Percentiles rank a stretch among this genome's conserved stretches.
Conservation (phyloP, 352 stramenopile species). For the Pythium plurisporium region DNA sequence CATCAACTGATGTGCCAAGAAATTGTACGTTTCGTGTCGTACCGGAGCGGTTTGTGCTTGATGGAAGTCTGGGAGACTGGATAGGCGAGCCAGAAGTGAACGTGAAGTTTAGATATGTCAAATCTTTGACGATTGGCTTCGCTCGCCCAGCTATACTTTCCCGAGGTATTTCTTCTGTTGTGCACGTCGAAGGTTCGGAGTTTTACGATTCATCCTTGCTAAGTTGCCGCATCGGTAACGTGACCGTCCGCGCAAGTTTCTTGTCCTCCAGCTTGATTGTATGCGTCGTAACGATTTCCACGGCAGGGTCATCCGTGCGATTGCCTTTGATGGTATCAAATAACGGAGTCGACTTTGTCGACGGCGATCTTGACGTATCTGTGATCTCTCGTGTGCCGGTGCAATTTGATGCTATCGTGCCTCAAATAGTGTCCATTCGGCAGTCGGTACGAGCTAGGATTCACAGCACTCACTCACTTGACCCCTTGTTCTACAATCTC, state of each 20-base stretch:
- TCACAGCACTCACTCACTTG: not conserved
- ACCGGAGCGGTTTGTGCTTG: not conserved
- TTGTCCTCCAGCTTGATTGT: conserved; percentile 3
- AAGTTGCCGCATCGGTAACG: conserved; percentile 28
- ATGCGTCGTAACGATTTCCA: not conserved
- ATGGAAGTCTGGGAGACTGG: not conserved
- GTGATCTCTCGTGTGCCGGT: not conserved
- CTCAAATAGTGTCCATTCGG: not conserved
- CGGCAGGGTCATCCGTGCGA: conserved; percentile 24
- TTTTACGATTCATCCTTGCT: conserved; percentile 45
- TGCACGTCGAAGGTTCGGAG: conserved; percentile 25
- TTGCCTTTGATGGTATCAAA: conserved; percentile 12
- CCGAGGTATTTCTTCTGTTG: not conserved
- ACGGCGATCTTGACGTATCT: conserved; percentile 10
- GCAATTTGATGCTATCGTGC: conserved; percentile 6
- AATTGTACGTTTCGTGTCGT: not conserved
- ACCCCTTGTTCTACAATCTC: not conserved
- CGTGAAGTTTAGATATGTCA: conserved; percentile 3
- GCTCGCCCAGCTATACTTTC: not conserved
- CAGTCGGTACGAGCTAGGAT: not conserved
- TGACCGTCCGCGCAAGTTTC: conserved; percentile 22
- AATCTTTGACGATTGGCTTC: conserved; percentile 1
- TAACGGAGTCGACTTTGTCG: conserved; percentile 19
- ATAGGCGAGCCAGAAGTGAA: not conserved
- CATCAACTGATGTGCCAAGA: not conserved